A percentile compares a stretch with the other conserved stretches of the same genome.
Evolutionary conservation across 805 yeast genomes (phyloP).

Genomic region (Candida anglica): DNA sequence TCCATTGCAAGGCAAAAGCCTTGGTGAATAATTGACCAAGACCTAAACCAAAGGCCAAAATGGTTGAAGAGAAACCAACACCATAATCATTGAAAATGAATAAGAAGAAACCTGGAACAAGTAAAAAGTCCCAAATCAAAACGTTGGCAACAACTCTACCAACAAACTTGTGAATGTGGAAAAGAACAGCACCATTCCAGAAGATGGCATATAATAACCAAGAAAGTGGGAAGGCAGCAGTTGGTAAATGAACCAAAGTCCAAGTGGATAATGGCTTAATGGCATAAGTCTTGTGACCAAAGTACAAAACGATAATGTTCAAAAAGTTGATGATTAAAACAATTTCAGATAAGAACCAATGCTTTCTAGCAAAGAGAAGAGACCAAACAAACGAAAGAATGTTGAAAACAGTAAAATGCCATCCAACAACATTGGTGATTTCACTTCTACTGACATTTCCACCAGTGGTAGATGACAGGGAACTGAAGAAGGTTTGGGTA

Average conservation of each 20-base stretch:
- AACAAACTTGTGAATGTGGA: conserved; percentile 55
- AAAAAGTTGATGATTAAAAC: conserved; percentile 55
- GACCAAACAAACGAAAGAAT: conserved; percentile 61
- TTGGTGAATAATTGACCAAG: conserved; percentile 66
- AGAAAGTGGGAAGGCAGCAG: conserved; percentile 65
- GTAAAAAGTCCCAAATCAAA: conserved; percentile 71
- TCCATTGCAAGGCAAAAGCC: conserved; percentile 80
- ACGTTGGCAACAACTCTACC: conserved; percentile 70
- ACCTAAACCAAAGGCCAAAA: conserved; percentile 62
- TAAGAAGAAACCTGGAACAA: conserved; percentile 59
- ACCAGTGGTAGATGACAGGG: conserved; percentile 11
- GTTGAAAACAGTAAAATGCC: conserved; percentile 64
- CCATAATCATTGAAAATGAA: conserved; percentile 66
- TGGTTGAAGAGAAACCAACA: conserved; percentile 55
- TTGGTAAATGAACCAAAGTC: conserved; percentile 60
- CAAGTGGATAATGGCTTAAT: conserved; percentile 50
- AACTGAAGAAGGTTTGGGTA: conserved; percentile 39
- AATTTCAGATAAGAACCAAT: conserved; percentile 58
- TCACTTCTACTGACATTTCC: conserved; percentile 15
- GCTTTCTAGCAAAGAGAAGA: conserved; percentile 52
- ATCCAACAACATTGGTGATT: conserved; percentile 42
- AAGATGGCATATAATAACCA: conserved; percentile 73
- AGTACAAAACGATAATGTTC: conserved; percentile 53
- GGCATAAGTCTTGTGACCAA: conserved; percentile 55
- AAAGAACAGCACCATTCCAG: conserved; percentile 82